A percentile compares a stretch with the other conserved stretches of the same genome.
Conservation (phyloP, 2,329 filamentous ascomycete species). For the Periglandula ipomoeae region DNA sequence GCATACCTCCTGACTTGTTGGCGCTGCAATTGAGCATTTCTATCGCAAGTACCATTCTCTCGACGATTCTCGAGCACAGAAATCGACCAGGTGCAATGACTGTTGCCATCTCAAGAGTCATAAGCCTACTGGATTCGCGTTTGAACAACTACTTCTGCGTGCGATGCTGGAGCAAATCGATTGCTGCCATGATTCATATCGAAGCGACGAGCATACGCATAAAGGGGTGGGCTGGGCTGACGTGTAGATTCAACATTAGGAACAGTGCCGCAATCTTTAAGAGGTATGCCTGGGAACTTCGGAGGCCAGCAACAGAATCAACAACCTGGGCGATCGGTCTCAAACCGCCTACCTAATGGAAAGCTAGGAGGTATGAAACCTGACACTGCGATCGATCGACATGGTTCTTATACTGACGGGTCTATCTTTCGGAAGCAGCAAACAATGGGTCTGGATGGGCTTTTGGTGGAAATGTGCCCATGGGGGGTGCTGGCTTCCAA, state of each 20-base stretch:
- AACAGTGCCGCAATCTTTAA: constrained; percentile 52
- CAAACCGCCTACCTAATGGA: constrained; percentile 53
- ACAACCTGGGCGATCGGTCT: constrained; percentile 39
- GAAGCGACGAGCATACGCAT: constrained; percentile 2
- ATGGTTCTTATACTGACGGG: not conserved
- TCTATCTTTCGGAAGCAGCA: constrained; percentile 22
- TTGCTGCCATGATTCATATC: not conserved
- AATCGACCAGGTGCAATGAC: too few relatives aligned
- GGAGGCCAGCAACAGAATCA: constrained; percentile 51
- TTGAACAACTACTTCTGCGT: too few relatives aligned
- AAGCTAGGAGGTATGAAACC: constrained; percentile 49
- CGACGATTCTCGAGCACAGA: not conserved
- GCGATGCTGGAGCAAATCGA: not conserved
- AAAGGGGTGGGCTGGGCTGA: constrained; percentile 14
- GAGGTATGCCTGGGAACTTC: constrained; percentile 53
- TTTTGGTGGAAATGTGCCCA: constrained; percentile 52
- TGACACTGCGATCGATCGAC: not conserved
- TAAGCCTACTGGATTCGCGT: too few relatives aligned
- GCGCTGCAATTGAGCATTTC: not conserved
- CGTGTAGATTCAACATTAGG: constrained; percentile 28
- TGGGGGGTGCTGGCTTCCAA: constrained; percentile 46
- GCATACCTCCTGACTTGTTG: too few relatives aligned
- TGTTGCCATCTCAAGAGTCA: not conserved
- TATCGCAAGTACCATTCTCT: not conserved
- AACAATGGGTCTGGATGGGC: constrained; percentile 50